These are phyloP conservation scores for Kernera saxatilis DNA, from an alignment of 345 rosid species.

Conservation along the genomic window DNA sequence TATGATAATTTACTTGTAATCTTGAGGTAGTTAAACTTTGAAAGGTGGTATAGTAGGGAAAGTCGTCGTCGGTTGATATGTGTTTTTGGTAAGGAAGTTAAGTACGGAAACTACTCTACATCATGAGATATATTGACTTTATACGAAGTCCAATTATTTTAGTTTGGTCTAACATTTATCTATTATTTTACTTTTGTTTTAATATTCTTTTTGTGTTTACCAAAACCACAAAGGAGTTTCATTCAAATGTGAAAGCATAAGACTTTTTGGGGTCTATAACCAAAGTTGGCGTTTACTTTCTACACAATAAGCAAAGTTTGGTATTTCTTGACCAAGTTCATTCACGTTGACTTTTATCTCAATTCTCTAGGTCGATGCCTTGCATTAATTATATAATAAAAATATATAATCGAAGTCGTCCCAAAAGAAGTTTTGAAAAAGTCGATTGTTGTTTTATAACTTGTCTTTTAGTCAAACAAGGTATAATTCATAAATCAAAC, in stretches of 20 bases:
- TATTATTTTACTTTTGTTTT: neutral
- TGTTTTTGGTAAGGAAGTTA: constrained; percentile 21
- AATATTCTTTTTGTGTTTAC: constrained; percentile 10
- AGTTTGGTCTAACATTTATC: constrained; percentile 17
- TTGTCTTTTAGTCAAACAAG: neutral
- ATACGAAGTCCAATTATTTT: constrained; percentile 10
- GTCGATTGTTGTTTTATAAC: constrained; percentile 1
- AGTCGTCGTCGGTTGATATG: constrained; percentile 20
- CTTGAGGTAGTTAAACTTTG: constrained; percentile 12
- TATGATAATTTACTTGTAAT: neutral
- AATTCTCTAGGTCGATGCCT: constrained; percentile 5
- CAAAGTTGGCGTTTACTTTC: constrained; percentile 33
- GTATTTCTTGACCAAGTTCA: constrained; percentile 29
- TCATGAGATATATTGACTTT: constrained; percentile 24
- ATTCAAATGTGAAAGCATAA: constrained; percentile 30
- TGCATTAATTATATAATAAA: neutral
- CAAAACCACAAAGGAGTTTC: constrained; percentile 6
- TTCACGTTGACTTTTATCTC: constrained; percentile 22
- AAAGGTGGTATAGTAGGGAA: constrained; percentile 1
- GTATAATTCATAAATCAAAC: neutral
- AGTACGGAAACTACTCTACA: constrained; percentile 27
- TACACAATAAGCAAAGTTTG: constrained; percentile 27
- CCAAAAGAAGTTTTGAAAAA: neutral
- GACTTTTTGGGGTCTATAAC: constrained; percentile 21
- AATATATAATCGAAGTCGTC: neutral